Evolutionary conservation across 345 rosid genomes (phyloP).

Genomic region (Stellera chamaejasme): DNA sequence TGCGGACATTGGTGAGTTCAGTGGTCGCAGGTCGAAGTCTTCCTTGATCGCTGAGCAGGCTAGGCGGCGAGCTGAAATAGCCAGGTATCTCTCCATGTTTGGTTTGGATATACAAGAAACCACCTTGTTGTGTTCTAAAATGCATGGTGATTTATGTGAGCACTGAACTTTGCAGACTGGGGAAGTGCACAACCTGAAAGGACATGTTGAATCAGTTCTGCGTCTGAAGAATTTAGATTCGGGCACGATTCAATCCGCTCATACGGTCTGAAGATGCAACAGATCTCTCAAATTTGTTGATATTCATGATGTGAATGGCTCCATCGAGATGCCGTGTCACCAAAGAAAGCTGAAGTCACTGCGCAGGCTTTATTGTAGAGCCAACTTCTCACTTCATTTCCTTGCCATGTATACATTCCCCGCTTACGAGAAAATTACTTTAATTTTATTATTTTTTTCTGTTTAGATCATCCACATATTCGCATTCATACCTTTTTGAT

Average conservation of each 20-base stretch:
- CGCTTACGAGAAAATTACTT: too few species aligned
- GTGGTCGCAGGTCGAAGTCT: slow-evolving; percentile 39
- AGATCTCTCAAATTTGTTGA: too few species aligned
- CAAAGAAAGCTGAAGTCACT: too few species aligned
- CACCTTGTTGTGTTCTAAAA: too few species aligned
- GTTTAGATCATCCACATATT: too few species aligned
- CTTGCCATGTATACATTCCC: too few species aligned
- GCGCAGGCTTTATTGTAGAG: too few species aligned
- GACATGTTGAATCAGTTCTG: slow-evolving; percentile 76
- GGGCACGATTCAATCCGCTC: slow-evolving; percentile 48
- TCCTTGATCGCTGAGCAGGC: slow-evolving; percentile 90
- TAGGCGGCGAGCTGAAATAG: slow-evolving; percentile 83
- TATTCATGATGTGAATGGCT: too few species aligned
- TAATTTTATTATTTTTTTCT: too few species aligned
- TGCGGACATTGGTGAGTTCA: slow-evolving; percentile 41
- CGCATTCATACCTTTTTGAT: too few species aligned
- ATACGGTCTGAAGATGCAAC: slow-evolving; percentile 44
- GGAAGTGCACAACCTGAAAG: slow-evolving; percentile 74
- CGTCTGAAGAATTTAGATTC: slow-evolving; percentile 79
- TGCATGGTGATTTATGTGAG: background rate
- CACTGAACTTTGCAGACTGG: slow-evolving; percentile 43
- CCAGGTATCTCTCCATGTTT: slow-evolving; percentile 41
- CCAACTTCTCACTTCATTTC: too few species aligned
- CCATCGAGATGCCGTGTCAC: too few species aligned
- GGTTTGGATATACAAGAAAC: background rate